Evolutionary conservation across 2,329 filamentous ascomycete genomes (phyloP).

Genomic region (Penicillium sumatraense): DNA sequence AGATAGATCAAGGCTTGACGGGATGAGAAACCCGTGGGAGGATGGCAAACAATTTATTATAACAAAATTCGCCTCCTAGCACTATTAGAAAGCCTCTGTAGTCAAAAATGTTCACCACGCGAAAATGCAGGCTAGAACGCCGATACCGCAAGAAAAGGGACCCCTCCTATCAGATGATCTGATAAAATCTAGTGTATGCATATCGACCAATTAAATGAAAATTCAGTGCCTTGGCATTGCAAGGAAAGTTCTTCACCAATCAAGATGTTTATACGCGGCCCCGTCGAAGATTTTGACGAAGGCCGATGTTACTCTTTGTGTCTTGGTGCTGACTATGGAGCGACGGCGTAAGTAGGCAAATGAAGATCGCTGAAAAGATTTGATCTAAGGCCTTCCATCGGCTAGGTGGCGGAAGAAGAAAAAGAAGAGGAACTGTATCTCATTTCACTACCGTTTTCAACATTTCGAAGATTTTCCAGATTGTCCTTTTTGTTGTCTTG

Average conservation of each 20-base stretch:
- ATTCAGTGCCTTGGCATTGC: not conserved
- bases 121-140: not conserved
- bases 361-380: no score
- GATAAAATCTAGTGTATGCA: constrained; percentile 8
- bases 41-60: not conserved
- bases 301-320: not conserved
- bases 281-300: not conserved
- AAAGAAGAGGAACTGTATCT: no score
- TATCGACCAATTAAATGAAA: not conserved
- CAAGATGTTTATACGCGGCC: not conserved
- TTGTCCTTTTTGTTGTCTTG: no score
- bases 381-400: no score
- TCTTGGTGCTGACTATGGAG: not conserved
- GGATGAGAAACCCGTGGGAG: not conserved
- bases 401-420: no score
- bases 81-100: not conserved
- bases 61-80: not conserved
- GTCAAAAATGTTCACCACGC: not conserved
- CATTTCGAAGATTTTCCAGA: no score
- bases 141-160: not conserved
- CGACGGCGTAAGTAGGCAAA: no score
- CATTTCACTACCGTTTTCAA: no score
- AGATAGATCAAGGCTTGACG: not conserved
- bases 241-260: not conserved
- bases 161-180: constrained; percentile 18